Evolutionary conservation across 2,329 filamentous ascomycete species (phyloP), one percentile per base, ranked within the genome.

Genomic region (Penicillium polonicum): DNA sequence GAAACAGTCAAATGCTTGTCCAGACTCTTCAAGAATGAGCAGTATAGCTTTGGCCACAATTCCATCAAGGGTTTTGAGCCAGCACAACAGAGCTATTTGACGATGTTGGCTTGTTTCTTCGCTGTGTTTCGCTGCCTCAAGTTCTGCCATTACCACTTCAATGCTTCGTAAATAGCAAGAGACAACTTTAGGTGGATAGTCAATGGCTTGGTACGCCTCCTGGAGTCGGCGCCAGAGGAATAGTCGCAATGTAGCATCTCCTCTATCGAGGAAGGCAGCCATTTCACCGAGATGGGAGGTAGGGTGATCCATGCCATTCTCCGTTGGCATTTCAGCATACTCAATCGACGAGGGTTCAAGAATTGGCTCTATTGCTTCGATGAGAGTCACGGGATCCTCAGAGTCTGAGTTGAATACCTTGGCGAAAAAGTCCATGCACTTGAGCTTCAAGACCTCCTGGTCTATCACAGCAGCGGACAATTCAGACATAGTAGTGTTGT

Each of bases 371-470:
- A 99, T 79, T 29, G 88, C 94, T 68, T 97, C 92, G 58, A 99
- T 97, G 21, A 97, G 85, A 5, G 88, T 83, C 13, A 93, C 84
- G 0, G 93, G 90, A 65, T 97, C 88, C 46, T 88, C 86, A 58
- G 88, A 84, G 57, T 94, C 89, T 38, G 92, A 87, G 59, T 90
- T 89, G 71, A 97, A 97, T 0, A 99, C 84, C 38, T 88, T 90
- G 50, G 92, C 82, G 74, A 99, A 97, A 73, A 97, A 97, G 70
- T 97, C 93, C 85, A 96, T 94, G 0, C 93, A 97, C 15, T 91
- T 96, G 35, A 97, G 82, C 67, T 92, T 92, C 13, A 91, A 93
- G 27, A 97, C 88, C 71, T 99, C 93, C 54, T 91, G 87, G 61
- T 97, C 92, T 8, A 94, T 88, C 0, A 91, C 90, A n/a, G 84